Evolutionary conservation across 23 red algal species (phyloP).

Genomic region (Gracilariopsis chorda): DNA sequence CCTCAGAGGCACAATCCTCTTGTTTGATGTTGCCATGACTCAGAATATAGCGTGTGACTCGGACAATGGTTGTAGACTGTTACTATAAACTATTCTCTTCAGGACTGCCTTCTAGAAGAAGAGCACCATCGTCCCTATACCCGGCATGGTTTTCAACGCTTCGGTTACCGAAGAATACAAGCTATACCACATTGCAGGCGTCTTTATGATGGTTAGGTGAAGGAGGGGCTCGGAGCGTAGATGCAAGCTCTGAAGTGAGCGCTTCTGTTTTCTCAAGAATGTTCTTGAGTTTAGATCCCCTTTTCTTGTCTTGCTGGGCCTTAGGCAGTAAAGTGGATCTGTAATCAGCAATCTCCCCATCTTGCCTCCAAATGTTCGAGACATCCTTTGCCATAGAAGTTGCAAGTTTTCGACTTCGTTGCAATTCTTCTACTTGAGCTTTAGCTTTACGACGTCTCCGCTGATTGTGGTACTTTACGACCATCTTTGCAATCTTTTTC

Average conservation of each 20-base stretch:
- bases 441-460: neutral
- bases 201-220: too few relatives aligned
- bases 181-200: too few relatives aligned
- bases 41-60: neutral
- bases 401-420: conserved; percentile 3
- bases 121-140: neutral
- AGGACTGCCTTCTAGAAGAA: neutral
- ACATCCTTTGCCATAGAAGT: conserved; percentile 46
- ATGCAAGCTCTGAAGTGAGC: conserved; percentile 32
- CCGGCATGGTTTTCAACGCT: neutral
- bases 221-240: too few relatives aligned
- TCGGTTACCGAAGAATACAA: neutral
- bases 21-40: neutral
- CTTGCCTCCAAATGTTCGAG: conserved; percentile 69
- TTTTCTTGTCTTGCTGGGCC: neutral
- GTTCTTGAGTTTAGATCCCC: conserved; percentile 11
- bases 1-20: neutral
- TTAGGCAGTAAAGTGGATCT: neutral
- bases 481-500: conserved; percentile 28
- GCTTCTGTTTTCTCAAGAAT: conserved; percentile 37
- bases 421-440: conserved; percentile 28
- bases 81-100: neutral
- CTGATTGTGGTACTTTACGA: conserved; percentile 4
- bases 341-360: conserved; percentile 29
- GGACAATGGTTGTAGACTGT: too few relatives aligned